Conservation (phyloP, 345 rosid genomes). For the Tarenaya hassleriana region DNA sequence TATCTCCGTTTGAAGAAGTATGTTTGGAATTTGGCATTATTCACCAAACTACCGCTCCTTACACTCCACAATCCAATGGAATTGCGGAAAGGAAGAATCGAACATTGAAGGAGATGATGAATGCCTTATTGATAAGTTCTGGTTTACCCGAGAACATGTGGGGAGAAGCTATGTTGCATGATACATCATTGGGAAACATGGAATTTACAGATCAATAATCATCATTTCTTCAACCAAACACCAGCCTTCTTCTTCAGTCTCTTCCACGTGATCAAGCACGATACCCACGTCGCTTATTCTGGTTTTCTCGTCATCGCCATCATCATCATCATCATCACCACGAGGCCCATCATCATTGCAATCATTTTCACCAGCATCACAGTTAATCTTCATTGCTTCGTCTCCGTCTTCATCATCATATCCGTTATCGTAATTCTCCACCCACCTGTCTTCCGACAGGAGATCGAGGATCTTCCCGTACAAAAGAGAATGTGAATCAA, state of each 20-base stretch:
- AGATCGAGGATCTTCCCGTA: slow-evolving; percentile 42
- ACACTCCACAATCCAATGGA: too few relatives aligned
- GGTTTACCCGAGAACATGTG: too few relatives aligned
- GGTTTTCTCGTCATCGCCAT: slow-evolving; percentile 17
- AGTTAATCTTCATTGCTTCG: background rate
- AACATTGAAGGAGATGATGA: too few relatives aligned
- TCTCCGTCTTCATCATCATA: slow-evolving; percentile 14
- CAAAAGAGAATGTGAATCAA: too few relatives aligned
- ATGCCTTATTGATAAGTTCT: too few relatives aligned
- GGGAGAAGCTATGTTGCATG: too few relatives aligned
- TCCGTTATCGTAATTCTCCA: slow-evolving; percentile 7
- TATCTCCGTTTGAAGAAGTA: too few relatives aligned
- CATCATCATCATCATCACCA: slow-evolving; percentile 15
- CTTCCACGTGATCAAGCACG: slow-evolving; percentile 26
- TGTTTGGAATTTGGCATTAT: too few relatives aligned
- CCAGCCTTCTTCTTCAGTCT: slow-evolving; percentile 46
- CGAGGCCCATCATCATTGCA: slow-evolving; percentile 3
- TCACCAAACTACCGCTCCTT: too few relatives aligned
- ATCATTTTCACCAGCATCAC: background rate
- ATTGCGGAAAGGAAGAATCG: too few relatives aligned
- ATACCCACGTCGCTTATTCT: slow-evolving; percentile 36
- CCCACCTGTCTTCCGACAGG: slow-evolving; percentile 26
- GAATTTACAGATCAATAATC: slow-evolving; percentile 4
- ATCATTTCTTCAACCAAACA: slow-evolving; percentile 39
- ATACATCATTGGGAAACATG: background rate